Evolutionary conservation across 148 eudicot genomes (phyloP), one percentile per base, ranked within the genome.

Genomic region (Beta vulgaris): DNA sequence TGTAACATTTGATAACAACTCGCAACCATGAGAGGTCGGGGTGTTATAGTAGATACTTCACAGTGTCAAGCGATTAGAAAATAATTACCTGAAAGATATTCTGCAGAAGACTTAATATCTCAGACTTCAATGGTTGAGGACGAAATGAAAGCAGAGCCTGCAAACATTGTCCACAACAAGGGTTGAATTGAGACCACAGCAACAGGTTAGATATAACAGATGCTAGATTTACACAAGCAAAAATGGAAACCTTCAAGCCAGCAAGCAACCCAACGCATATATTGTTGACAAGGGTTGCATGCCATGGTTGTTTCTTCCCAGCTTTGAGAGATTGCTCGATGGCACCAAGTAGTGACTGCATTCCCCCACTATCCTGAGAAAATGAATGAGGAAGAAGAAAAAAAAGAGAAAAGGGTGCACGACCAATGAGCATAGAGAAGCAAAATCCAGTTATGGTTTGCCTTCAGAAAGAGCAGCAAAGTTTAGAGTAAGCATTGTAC

Each of bases 191-290:
- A 69, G 43, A 70, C 23, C 58, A 21, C 48, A n/a, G 51, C 67
- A 71, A 68, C 35, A 23, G 64, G 39, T 42, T 37, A 83, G 75
- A 57, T 63, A 72, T 6, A 43, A 2, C 16, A 69, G n/a, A 73
- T 44, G 10, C 36, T 72, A 46, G 34, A 67, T 35, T 77, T 60
- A 58, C 16, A 28, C 49, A 76, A 31, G 64, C 72, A 28, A 82
- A 46, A 63, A 66, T 66, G 40, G 68, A 69, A 72, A 95, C 98
- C 98, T 95, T 95, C 65, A 95, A 84, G 73, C 96, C 98, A 83
- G 97, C 87, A 61, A 95, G 92, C 74, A 95, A 82, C 68, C 96
- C 98, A 78, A 88, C 98, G 67, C 97, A 92, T 75, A 88, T 84
- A 81, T 95, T 95, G 77, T 90, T 92, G 54, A 95, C 87, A 82